Evolutionary conservation across 1,284 basidiomycete species (phyloP).

Genomic region (Ganoderma meredithae): DNA sequence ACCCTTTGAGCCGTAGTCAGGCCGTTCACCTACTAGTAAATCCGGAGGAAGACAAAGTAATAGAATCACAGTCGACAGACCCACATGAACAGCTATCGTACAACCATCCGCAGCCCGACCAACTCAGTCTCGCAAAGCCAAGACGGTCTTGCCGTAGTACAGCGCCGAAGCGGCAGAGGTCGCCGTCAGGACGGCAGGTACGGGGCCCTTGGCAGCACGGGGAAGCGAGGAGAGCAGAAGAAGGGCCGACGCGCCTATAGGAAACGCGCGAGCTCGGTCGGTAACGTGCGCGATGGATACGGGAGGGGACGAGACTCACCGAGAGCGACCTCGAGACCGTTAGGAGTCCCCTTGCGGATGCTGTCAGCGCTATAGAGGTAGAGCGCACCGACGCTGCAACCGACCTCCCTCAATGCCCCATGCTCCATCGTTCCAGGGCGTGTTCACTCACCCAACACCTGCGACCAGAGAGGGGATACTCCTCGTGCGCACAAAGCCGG

Average conservation of each 20-base stretch:
- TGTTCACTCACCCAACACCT: constrained; percentile 66
- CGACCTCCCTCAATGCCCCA: not conserved
- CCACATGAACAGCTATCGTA: constrained; percentile 25
- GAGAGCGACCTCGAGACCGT: constrained; percentile 79
- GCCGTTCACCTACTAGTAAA: too few species aligned
- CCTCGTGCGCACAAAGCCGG: constrained; percentile 71
- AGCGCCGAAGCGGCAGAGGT: constrained; percentile 66
- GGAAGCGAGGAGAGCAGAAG: constrained; percentile 83
- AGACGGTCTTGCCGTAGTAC: constrained; percentile 78
- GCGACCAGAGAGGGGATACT: constrained; percentile 85
- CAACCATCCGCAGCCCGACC: constrained; percentile 8
- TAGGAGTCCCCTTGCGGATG: constrained; percentile 74
- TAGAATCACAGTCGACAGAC: constrained; percentile 13
- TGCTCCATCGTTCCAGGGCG: constrained; percentile 4
- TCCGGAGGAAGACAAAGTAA: not conserved
- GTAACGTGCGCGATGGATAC: constrained; percentile 12
- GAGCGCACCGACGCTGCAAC: constrained; percentile 71
- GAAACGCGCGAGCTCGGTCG: not conserved
- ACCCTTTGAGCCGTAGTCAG: too few species aligned
- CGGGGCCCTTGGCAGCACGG: constrained; percentile 77
- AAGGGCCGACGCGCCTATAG: constrained; percentile 76
- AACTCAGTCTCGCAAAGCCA: constrained; percentile 40
- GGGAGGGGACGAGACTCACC: constrained; percentile 53
- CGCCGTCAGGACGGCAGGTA: constrained; percentile 72
- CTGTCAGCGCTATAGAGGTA: constrained; percentile 80